A percentile compares a stretch with the other conserved stretches of the same genome.
These are phyloP conservation scores for Rubroboletus satanas DNA, from an alignment of 768 basidiomycete genomes.

Conservation along the genomic window DNA sequence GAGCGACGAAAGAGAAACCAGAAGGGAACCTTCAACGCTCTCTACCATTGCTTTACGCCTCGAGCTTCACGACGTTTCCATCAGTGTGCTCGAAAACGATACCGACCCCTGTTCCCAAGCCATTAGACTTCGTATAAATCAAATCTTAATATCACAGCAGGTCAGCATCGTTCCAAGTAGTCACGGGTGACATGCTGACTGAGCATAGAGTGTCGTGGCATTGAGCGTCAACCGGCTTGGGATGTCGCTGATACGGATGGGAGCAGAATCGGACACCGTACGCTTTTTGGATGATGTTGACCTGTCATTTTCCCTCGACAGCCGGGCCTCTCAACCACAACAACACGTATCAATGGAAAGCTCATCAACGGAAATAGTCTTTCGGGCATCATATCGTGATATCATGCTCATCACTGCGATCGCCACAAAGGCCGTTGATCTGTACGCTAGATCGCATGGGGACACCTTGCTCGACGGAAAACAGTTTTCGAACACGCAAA, in stretches of 20 bases:
- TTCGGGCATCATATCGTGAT: conserved; percentile 94
- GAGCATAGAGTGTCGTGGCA: conserved; percentile 68
- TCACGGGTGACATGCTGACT: conserved; percentile 8
- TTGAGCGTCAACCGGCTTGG: conserved; percentile 78
- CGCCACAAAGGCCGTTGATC: conserved; percentile 78
- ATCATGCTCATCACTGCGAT: conserved; percentile 85
- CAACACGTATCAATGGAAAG: conserved; percentile 83
- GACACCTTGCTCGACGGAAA: conserved; percentile 5
- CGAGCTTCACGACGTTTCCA: conserved; percentile 85
- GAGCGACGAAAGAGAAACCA: conserved; percentile 9
- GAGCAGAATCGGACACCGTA: conserved; percentile 73
- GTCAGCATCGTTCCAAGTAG: conserved; percentile 38
- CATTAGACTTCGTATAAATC: conserved; percentile 78
- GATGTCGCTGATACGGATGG: conserved; percentile 93
- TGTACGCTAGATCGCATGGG: conserved; percentile 52
- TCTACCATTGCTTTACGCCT: conserved; percentile 60
- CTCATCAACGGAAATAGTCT: conserved; percentile 75
- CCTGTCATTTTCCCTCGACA: conserved; percentile 83
- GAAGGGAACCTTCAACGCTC: conserved; percentile 9
- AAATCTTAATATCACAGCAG: conserved; percentile 89
- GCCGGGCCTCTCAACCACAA: conserved; percentile 61
- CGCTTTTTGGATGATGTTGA: conserved; percentile 93
- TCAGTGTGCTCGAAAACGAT: conserved; percentile 87
- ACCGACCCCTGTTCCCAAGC: conserved; percentile 75
- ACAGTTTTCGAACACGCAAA: conserved; percentile 8